A percentile compares a stretch with the other conserved stretches of the same genome.
These are phyloP conservation scores for Allomyces javanicus DNA, from an alignment of 192 early-diverging fungal genomes.

Conservation along the genomic window DNA sequence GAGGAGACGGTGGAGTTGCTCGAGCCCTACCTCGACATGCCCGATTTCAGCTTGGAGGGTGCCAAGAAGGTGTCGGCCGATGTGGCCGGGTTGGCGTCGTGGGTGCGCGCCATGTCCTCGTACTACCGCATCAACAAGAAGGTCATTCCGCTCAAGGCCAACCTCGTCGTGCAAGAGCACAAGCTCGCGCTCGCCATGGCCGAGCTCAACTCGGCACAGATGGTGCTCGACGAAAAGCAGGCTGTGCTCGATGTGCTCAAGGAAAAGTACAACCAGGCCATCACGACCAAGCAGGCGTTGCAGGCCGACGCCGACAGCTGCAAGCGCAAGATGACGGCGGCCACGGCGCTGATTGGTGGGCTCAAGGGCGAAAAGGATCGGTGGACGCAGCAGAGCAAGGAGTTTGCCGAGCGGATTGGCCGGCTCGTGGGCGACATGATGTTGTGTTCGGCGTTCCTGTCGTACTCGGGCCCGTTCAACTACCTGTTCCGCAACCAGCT, in stretches of 20 bases:
- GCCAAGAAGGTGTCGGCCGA: slow-evolving; percentile 92
- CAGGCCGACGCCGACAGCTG: slow-evolving; percentile 85
- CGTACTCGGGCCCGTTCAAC: slow-evolving; percentile 97
- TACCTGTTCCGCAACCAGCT: slow-evolving; percentile 79
- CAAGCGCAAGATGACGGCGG: slow-evolving; percentile 78
- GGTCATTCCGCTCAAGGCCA: slow-evolving; percentile 81
- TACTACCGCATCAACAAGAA: slow-evolving; percentile 82
- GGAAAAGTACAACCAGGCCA: slow-evolving; percentile 86
- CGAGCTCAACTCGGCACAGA: slow-evolving; percentile 48
- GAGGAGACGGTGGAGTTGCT: slow-evolving; percentile 57
- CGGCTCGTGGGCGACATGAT: slow-evolving; percentile 95
- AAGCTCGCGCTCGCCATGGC: slow-evolving; percentile 52
- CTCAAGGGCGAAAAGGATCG: slow-evolving; percentile 80
- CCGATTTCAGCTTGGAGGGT: slow-evolving; percentile 77
- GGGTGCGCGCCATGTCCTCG: slow-evolving; percentile 91
- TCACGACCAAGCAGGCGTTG: slow-evolving; percentile 73
- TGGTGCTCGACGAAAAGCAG: slow-evolving; percentile 68
- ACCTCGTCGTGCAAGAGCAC: slow-evolving; percentile 63
- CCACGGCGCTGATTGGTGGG: slow-evolving; percentile 63
- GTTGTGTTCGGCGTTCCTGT: slow-evolving; percentile 73
- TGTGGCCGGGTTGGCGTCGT: slow-evolving; percentile 90
- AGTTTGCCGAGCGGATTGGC: slow-evolving; percentile 89
- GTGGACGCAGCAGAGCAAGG: slow-evolving; percentile 73
- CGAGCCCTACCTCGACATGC: slow-evolving; percentile 55
- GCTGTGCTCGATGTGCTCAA: slow-evolving; percentile 71